Percentiles rank a stretch among this genome's conserved stretches.
Evolutionary conservation across 345 rosid species (phyloP).

Genomic region (Boechera stricta): DNA sequence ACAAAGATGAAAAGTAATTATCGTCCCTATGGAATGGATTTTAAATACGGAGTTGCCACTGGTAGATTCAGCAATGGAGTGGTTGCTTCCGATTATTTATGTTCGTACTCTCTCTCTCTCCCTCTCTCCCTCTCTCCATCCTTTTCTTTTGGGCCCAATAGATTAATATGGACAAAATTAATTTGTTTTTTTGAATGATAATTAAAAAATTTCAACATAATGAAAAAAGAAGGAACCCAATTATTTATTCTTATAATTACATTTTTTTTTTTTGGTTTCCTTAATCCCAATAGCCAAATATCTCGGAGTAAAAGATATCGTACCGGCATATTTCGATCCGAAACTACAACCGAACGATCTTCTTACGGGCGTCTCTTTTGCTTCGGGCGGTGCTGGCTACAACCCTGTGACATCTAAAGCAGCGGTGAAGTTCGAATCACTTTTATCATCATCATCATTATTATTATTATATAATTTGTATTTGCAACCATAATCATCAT

Average conservation of each 20-base stretch:
- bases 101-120: constrained; percentile 31
- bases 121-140: not conserved
- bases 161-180: not conserved
- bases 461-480: not conserved
- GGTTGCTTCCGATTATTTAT: constrained; percentile 54
- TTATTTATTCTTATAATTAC: not conserved
- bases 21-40: constrained; percentile 61
- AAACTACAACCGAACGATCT: constrained; percentile 54
- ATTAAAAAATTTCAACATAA: too few species aligned
- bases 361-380: constrained; percentile 68
- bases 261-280: not conserved
- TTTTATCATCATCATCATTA: not conserved
- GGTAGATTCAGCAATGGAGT: constrained; percentile 66
- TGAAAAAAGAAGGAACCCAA: not conserved
- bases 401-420: constrained; percentile 56
- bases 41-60: constrained; percentile 51
- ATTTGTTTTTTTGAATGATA: too few species aligned
- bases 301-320: constrained; percentile 56
- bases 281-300: constrained; percentile 48
- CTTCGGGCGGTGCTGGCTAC: constrained; percentile 71
- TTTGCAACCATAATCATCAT: not conserved
- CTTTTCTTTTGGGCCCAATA: not conserved
- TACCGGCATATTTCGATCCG: constrained; percentile 69
- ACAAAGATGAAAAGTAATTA: constrained; percentile 56
- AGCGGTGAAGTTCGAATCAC: constrained; percentile 42